Conservation (phyloP, 768 basidiomycete genomes). For the Myochromella boudieri region DNA sequence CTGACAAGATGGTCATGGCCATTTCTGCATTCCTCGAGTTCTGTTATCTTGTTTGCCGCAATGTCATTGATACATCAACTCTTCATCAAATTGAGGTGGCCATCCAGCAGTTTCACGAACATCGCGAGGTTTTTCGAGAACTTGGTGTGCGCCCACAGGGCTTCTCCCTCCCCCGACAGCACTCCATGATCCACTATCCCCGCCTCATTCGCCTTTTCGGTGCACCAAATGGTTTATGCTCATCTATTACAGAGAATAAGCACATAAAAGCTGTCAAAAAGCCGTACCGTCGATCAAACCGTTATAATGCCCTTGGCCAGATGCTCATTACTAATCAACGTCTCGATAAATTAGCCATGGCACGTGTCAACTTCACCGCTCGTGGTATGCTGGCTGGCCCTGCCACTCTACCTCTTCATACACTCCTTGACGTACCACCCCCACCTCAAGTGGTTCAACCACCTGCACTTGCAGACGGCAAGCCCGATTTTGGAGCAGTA, state of each 20-base stretch:
- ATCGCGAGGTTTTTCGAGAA: constrained; percentile 14
- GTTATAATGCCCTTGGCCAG: too few relatives aligned
- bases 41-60: too few relatives aligned
- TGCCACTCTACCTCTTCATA: background rate
- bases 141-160: constrained; percentile 7
- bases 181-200: constrained; percentile 18
- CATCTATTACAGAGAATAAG: constrained; percentile 36
- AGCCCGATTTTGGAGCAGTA: constrained; percentile 6
- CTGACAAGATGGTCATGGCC: too few relatives aligned
- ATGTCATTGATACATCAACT: background rate
- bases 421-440: background rate
- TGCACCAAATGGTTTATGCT: constrained; percentile 34
- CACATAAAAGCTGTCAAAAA: constrained; percentile 35
- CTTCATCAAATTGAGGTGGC: background rate
- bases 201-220: constrained; percentile 22
- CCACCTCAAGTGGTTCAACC: background rate
- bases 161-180: constrained; percentile 19
- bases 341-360: constrained; percentile 21
- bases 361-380: constrained; percentile 16
- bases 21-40: too few relatives aligned
- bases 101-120: constrained; percentile 11
- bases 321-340: constrained; percentile 33
- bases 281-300: constrained; percentile 28
- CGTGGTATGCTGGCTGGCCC: constrained; percentile 21
- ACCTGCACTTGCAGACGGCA: background rate